Evolutionary conservation across 164 flowering plant species (phyloP).

Genomic region (Tinospora cordifolia): DNA sequence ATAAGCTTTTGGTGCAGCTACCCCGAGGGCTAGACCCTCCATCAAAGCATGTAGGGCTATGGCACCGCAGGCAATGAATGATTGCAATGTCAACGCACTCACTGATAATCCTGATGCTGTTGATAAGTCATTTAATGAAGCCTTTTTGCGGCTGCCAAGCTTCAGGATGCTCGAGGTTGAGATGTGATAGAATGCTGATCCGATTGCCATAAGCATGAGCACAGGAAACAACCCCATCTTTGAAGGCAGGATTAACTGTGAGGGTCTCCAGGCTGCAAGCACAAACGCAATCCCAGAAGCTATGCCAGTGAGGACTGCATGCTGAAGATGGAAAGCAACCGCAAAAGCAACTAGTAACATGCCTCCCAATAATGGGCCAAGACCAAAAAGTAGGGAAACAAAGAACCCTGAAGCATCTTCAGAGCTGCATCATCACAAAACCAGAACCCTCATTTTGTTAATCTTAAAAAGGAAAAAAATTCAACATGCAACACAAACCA

Average conservation of each 20-base stretch:
- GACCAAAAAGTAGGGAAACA: conserved; percentile 83
- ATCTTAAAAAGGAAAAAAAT: too few species aligned
- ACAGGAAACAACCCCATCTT: conserved; percentile 60
- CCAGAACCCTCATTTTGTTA: too few species aligned
- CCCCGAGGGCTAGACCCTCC: conserved; percentile 90
- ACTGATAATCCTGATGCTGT: conserved; percentile 36
- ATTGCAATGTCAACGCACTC: conserved; percentile 65
- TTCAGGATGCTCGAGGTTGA: conserved; percentile 41
- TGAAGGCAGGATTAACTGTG: conserved; percentile 56
- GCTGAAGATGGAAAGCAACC: too few species aligned
- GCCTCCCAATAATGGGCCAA: conserved; percentile 92
- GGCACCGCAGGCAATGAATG: conserved; percentile 72
- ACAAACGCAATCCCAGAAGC: too few species aligned
- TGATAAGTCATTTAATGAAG: conserved; percentile 41
- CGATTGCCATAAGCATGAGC: conserved; percentile 39
- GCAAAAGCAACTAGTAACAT: conserved; percentile 58
- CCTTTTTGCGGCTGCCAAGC: conserved; percentile 38
- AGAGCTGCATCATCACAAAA: conserved; percentile 54
- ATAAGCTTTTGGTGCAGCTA: conserved; percentile 95
- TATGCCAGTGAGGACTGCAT: too few species aligned
- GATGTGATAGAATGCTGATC: conserved; percentile 41
- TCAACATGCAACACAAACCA: not conserved
- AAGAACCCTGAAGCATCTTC: conserved; percentile 82
- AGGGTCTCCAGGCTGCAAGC: conserved; percentile 98
- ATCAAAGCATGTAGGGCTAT: conserved; percentile 75